A percentile compares a stretch with the other conserved stretches of the same genome.
These are phyloP conservation scores for Setomelanomma holmii DNA, from an alignment of 2,329 filamentous ascomycete genomes.

Conservation along the genomic window DNA sequence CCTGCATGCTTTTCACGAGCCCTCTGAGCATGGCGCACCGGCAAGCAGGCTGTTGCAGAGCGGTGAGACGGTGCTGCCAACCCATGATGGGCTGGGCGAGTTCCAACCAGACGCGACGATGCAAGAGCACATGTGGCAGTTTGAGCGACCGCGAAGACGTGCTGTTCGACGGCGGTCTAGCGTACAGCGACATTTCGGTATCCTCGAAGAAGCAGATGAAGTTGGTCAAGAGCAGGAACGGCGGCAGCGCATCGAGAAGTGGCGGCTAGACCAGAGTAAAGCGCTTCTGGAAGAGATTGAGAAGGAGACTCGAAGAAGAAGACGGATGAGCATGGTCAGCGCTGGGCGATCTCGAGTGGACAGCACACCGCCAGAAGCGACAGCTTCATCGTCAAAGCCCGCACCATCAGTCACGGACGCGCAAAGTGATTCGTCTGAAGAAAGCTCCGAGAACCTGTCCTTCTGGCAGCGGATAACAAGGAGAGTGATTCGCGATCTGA, in stretches of 20 bases:
- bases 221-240: conserved; percentile 72
- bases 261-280: conserved; percentile 89
- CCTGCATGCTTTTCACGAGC: conserved; percentile 82
- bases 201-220: conserved; percentile 58
- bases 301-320: conserved; percentile 74
- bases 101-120: conserved; percentile 73
- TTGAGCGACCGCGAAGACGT: conserved; percentile 74
- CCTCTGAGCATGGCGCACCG: conserved; percentile 51
- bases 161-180: conserved; percentile 61
- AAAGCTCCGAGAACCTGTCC: conserved; percentile 65
- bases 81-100: conserved; percentile 88
- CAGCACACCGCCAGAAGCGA: conserved; percentile 20
- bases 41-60: conserved; percentile 61
- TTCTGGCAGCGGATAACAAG: conserved; percentile 83
- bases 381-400: conserved; percentile 12
- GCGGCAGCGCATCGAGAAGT: conserved; percentile 84
- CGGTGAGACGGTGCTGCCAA: conserved; percentile 77
- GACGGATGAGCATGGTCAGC: conserved; percentile 68
- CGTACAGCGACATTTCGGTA: conserved; percentile 64
- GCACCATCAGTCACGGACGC: conserved; percentile 33
- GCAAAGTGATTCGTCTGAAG: conserved; percentile 47
- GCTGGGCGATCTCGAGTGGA: conserved; percentile 44
- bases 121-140: conserved; percentile 87
- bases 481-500: conserved; percentile 84
- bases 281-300: conserved; percentile 88